Conservation (phyloP, 2,329 filamentous ascomycete genomes). For the Paraphaeosphaeria minitans region DNA sequence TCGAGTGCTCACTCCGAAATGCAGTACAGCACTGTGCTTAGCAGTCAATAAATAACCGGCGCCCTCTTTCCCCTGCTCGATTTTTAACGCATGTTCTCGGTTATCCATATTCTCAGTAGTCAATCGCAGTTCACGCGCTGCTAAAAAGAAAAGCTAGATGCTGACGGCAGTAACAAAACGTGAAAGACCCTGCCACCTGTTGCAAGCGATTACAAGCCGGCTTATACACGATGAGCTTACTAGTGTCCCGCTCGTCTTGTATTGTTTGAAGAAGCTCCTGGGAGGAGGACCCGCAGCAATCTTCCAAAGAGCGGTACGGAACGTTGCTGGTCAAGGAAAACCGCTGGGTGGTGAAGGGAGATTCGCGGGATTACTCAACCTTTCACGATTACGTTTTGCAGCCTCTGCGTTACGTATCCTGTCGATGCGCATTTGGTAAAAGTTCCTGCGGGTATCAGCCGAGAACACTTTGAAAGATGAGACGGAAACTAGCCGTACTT, state of each 20-base stretch:
- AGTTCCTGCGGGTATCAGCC: conserved; percentile 61
- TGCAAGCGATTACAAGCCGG: conserved; percentile 11
- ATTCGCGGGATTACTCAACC: conserved; percentile 74
- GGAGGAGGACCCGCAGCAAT: too few relatives aligned
- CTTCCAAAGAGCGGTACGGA: too few relatives aligned
- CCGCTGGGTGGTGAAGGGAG: conserved; percentile 86
- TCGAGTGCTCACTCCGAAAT: neutral
- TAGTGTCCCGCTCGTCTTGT: conserved; percentile 20
- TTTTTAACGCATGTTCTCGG: conserved; percentile 5
- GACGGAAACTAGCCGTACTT: conserved; percentile 59
- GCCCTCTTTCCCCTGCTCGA: too few relatives aligned
- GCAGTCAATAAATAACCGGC: neutral
- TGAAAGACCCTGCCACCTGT: conserved; percentile 3
- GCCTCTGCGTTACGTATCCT: conserved; percentile 78
- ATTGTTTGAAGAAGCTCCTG: conserved; percentile 1
- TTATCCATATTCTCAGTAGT: neutral
- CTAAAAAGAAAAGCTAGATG: conserved; percentile 35
- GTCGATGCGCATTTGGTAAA: conserved; percentile 84
- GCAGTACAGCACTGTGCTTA: neutral
- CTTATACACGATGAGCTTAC: conserved; percentile 15
- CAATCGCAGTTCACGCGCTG: conserved; percentile 15
- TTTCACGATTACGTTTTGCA: conserved; percentile 80
- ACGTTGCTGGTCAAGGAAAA: conserved; percentile 30
- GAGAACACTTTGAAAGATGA: neutral
- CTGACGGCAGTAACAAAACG: conserved; percentile 35